Evolutionary conservation across 1,284 basidiomycete species (phyloP), one percentile per base, ranked within the genome.

Genomic region (Cryptococcus floricola): DNA sequence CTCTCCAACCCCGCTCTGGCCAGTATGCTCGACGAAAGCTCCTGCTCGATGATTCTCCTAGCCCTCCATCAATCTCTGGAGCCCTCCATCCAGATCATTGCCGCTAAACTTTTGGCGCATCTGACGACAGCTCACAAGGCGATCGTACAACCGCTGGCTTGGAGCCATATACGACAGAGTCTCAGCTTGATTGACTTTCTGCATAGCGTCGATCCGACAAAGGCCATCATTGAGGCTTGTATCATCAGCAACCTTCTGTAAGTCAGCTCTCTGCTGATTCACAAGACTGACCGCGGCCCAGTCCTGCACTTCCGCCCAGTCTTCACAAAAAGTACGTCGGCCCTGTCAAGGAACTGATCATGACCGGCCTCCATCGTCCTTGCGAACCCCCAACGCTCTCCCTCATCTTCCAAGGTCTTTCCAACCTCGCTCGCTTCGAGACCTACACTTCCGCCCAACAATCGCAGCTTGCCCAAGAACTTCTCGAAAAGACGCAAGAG

Each of bases 151-250:
- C 83, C 84, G 2, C 60, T 73, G 14, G 66, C 67, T 2, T 67
- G 65, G 66, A 61, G 59, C 41, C 66, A 69, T 58, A 64, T 70
- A 38, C 55, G 65, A 85, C 90, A 37, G 85, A 93, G 47, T 78
- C 87, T 60, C 79, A 84, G 64, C 80, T 81, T 60, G 87, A 93
- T 72, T 91, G 89, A 2, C 67, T 95, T 41, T 75, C 91, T 48
- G 65, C 85, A 45, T 85, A 86, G 47, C 5, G 60, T 64, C 5
- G 88, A 91, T 72, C 76, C 91, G 64, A 88, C 87, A 14, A 56
- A 74, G 39, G 71, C 63, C 12, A 73, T 81, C 23, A 78, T 81
- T 57, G 73, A 76, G 28, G 76, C 79, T 39, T 71, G 81, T 50
- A 77, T 81, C 54, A 81, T 81, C 16, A 81, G 80, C 8, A 81